Evolutionary conservation across 2,329 filamentous ascomycete species (phyloP).

Genomic region (Curvularia eragrostidis): DNA sequence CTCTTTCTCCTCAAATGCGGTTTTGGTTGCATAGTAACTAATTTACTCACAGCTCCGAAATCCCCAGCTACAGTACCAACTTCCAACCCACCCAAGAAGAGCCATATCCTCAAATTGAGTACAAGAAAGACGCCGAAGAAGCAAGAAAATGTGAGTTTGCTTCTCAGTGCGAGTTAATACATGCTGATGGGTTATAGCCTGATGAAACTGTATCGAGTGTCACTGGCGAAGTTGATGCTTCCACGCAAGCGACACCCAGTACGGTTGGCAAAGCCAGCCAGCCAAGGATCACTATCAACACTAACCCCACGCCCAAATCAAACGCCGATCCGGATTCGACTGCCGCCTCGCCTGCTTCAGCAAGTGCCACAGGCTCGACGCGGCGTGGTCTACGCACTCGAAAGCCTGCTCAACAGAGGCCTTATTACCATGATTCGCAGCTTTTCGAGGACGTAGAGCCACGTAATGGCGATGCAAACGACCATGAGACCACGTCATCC

Average conservation of each 20-base stretch:
- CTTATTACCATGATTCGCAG: constrained; percentile 45
- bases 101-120: constrained; percentile 30
- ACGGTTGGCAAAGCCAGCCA: constrained; percentile 5
- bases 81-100: constrained; percentile 30
- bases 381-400: constrained; percentile 43
- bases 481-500: constrained; percentile 7
- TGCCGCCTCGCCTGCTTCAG: constrained; percentile 32
- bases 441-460: constrained; percentile 35
- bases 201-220: constrained; percentile 20
- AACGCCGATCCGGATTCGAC: constrained; percentile 14
- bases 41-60: constrained; percentile 22
- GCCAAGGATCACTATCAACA: constrained; percentile 12
- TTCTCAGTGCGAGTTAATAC: constrained; percentile 2
- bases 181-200: constrained; percentile 26
- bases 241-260: constrained; percentile 7
- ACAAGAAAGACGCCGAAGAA: constrained; percentile 33
- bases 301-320: constrained; percentile 8
- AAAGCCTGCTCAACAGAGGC: constrained; percentile 45
- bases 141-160: constrained; percentile 29
- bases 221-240: constrained; percentile 20
- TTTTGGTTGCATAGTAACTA: constrained; percentile 7
- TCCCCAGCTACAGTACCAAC: constrained; percentile 12
- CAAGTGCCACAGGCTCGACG: constrained; percentile 28
- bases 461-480: constrained; percentile 13
- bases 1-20: not conserved